phyloP scores from a whole-genome alignment of 148 eudicot genomes.

The Suaeda aralocaspica region DNA sequence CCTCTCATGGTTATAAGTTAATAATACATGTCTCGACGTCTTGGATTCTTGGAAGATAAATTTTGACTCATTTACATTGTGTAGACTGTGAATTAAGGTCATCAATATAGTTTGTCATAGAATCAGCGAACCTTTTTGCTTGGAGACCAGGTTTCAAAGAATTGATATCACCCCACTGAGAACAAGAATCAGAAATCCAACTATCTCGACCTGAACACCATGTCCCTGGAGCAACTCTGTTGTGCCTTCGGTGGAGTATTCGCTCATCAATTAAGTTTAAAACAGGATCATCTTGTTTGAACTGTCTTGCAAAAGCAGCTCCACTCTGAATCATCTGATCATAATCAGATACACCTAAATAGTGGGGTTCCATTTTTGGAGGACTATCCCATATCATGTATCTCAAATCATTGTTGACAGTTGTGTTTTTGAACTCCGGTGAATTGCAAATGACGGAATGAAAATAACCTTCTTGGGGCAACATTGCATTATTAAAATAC shows the following conservation, averaged over 20 bases:
- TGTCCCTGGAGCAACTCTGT: slow-evolving; percentile 73
- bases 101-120: slow-evolving; percentile 47
- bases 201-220: slow-evolving; percentile 68
- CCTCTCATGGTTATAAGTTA: not conserved
- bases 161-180: slow-evolving; percentile 74
- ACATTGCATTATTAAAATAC: slow-evolving; percentile 67
- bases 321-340: slow-evolving; percentile 78
- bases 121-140: slow-evolving; percentile 45
- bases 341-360: slow-evolving; percentile 50
- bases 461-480: slow-evolving; percentile 89
- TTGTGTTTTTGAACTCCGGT: slow-evolving; percentile 77
- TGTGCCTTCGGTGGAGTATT: slow-evolving; percentile 57
- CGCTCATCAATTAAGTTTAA: slow-evolving; percentile 67
- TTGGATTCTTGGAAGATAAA: not conserved
- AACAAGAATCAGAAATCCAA: slow-evolving; percentile 64
- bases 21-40: not conserved
- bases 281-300: slow-evolving; percentile 55
- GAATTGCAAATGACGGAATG: slow-evolving; percentile 81
- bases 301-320: slow-evolving; percentile 84
- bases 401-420: slow-evolving; percentile 73
- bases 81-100: slow-evolving; percentile 52
- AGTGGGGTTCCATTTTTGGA: slow-evolving; percentile 88
- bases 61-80: slow-evolving; percentile 52
- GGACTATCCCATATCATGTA: slow-evolving; percentile 95
- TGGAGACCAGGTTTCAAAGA: slow-evolving; percentile 62